Conservation (phyloP, 345 rosid genomes). For the Cardamine chenopodiifolia region DNA sequence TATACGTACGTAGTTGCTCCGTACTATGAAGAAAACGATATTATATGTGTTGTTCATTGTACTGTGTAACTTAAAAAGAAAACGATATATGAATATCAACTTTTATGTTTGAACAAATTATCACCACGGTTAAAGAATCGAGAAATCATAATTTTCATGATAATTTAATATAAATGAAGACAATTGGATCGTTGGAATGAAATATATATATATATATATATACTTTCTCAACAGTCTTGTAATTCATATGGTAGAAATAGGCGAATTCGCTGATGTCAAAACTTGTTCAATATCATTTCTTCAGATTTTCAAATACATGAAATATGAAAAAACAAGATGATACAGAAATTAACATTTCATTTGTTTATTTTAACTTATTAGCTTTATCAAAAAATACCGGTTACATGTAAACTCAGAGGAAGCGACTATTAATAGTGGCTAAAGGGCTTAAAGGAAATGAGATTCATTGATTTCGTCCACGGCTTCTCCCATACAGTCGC, state of each 20-base stretch:
- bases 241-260: not conserved
- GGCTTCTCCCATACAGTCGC: conserved; percentile 54
- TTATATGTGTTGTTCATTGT: no score
- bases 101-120: no score
- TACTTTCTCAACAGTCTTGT: not conserved
- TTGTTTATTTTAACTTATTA: not conserved
- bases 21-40: no score
- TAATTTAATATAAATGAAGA: no score
- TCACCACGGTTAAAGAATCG: no score
- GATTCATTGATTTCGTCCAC: conserved; percentile 41
- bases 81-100: no score
- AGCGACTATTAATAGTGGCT: not conserved
- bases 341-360: not conserved
- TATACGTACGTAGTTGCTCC: no score
- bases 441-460: conserved; percentile 46
- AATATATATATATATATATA: no score
- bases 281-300: not conserved
- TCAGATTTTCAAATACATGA: not conserved
- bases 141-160: no score
- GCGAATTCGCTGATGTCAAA: not conserved
- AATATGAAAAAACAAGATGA: not conserved
- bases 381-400: not conserved
- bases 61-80: no score
- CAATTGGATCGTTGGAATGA: no score
- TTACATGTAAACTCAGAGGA: not conserved